Percentiles rank a stretch among this genome's conserved stretches.
phyloP scores from a whole-genome alignment of 1,284 basidiomycete genomes.

The Lentinula novae-zelandiae region DNA sequence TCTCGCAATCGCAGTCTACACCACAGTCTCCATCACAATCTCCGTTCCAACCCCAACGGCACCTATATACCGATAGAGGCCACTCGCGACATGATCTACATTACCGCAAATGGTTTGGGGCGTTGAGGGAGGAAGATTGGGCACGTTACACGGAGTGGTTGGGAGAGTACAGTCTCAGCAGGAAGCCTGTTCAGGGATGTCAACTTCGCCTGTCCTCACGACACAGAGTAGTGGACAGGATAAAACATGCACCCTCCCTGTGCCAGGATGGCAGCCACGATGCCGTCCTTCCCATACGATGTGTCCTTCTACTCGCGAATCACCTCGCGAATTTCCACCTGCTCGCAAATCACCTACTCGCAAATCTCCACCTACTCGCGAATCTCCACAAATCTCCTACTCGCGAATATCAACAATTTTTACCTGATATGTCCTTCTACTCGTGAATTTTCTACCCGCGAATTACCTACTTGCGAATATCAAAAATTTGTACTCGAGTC shows the following conservation, averaged over 20 bases:
- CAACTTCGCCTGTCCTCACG: conserved; percentile 17
- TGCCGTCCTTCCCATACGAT: no score
- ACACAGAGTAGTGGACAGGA: background rate
- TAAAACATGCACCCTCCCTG: conserved; percentile 11
- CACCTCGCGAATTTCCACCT: no score
- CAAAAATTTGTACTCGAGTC: no score
- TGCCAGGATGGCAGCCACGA: background rate
- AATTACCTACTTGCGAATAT: no score
- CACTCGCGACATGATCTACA: conserved; percentile 54
- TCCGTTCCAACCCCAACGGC: conserved; percentile 20
- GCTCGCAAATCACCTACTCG: no score
- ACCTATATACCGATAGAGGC: conserved; percentile 45
- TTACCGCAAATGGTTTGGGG: conserved; percentile 60
- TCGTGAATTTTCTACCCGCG: no score
- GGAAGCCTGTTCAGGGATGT: conserved; percentile 30
- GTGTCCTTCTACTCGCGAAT: no score
- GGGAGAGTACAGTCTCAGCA: conserved; percentile 18
- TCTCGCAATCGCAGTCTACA: background rate
- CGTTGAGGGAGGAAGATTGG: conserved; percentile 46
- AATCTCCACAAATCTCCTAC: no score
- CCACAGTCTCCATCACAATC: conserved; percentile 14
- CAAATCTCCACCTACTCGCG: no score
- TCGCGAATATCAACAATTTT: no score
- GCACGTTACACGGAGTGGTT: conserved; percentile 30
- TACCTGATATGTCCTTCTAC: no score